Conservation (phyloP, 495 filamentous ascomycete species). For the Rhypophila decipiens region DNA sequence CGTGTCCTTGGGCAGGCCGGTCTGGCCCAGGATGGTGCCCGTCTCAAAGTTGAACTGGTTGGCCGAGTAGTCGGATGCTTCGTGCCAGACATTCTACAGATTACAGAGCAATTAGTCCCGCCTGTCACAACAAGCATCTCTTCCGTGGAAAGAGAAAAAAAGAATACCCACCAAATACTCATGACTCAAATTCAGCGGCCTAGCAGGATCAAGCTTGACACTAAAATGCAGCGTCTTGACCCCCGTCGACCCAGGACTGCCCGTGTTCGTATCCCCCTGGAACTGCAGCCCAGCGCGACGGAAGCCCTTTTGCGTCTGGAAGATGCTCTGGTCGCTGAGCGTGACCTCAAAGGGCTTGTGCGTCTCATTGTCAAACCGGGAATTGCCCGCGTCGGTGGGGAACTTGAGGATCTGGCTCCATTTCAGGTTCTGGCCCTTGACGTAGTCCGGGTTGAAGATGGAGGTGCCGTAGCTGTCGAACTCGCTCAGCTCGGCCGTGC, state of each 20-base stretch:
- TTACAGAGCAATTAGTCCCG: neutral
- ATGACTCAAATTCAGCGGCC: conserved; percentile 47
- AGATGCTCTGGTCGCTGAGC: conserved; percentile 47
- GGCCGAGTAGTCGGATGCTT: conserved; percentile 45
- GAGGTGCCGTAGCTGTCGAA: conserved; percentile 37
- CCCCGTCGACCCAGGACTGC: conserved; percentile 38
- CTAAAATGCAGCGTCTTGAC: conserved; percentile 51
- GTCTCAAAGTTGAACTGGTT: conserved; percentile 53
- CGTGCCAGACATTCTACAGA: conserved; percentile 47
- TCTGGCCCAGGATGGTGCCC: conserved; percentile 52
- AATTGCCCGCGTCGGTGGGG: conserved; percentile 22
- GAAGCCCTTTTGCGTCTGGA: conserved; percentile 50
- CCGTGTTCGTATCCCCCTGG: conserved; percentile 39
- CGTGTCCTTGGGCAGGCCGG: conserved; percentile 74
- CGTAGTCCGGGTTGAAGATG: conserved; percentile 41
- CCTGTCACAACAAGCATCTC: neutral
- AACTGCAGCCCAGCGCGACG: conserved; percentile 50
- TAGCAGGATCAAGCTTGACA: conserved; percentile 38
- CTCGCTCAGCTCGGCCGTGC: conserved; percentile 23
- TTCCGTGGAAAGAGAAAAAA: neutral
- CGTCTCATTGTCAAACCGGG: conserved; percentile 37
- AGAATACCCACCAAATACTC: conserved; percentile 39
- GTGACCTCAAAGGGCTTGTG: conserved; percentile 42
- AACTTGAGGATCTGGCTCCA: conserved; percentile 42
- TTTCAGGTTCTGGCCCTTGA: conserved; percentile 37